A percentile compares a stretch with the other conserved stretches of the same genome.
These are phyloP conservation scores for Xanthoparmelia taractica DNA, from an alignment of 495 filamentous ascomycete species.

Conservation along the genomic window DNA sequence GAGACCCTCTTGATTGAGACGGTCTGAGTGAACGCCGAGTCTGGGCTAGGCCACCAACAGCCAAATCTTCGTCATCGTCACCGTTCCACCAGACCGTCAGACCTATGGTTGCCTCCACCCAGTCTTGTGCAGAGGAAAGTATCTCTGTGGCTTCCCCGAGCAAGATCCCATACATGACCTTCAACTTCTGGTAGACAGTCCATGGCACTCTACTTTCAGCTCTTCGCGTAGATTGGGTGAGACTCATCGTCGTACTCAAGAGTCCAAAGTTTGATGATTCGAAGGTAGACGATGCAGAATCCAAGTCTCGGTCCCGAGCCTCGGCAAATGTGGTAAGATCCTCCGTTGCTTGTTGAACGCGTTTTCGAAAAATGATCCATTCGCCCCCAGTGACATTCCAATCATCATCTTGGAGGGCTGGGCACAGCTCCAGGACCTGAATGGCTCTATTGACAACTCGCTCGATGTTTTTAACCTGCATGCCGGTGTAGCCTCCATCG, in stretches of 20 bases:
- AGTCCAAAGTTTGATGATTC: conserved; percentile 50
- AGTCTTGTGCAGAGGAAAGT: conserved; percentile 63
- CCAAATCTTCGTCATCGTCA: conserved; percentile 46
- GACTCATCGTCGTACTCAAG: conserved; percentile 32
- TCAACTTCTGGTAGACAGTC: conserved; percentile 74
- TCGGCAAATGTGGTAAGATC: conserved; percentile 69
- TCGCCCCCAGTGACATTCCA: conserved; percentile 72
- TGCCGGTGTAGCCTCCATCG: conserved; percentile 58
- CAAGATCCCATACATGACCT: conserved; percentile 64
- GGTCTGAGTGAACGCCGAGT: conserved; percentile 30
- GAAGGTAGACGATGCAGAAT: conserved; percentile 34
- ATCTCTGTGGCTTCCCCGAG: conserved; percentile 64
- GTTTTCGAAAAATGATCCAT: conserved; percentile 71
- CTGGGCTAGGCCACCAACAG: conserved; percentile 28
- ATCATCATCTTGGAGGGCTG: conserved; percentile 50
- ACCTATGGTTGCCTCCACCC: conserved; percentile 76
- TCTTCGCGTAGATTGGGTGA: conserved; percentile 58
- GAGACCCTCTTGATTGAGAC: conserved; percentile 23
- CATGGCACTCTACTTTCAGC: conserved; percentile 79
- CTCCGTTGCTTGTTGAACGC: conserved; percentile 54
- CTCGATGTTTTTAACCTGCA: conserved; percentile 64
- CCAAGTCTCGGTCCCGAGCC: conserved; percentile 47
- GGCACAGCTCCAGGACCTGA: conserved; percentile 60
- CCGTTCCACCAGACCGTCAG: conserved; percentile 87
- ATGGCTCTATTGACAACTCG: conserved; percentile 57